A percentile compares a stretch with the other conserved stretches of the same genome.
These are phyloP conservation scores for Podospora fimiseda DNA, from an alignment of 495 filamentous ascomycete species.

Conservation along the genomic window DNA sequence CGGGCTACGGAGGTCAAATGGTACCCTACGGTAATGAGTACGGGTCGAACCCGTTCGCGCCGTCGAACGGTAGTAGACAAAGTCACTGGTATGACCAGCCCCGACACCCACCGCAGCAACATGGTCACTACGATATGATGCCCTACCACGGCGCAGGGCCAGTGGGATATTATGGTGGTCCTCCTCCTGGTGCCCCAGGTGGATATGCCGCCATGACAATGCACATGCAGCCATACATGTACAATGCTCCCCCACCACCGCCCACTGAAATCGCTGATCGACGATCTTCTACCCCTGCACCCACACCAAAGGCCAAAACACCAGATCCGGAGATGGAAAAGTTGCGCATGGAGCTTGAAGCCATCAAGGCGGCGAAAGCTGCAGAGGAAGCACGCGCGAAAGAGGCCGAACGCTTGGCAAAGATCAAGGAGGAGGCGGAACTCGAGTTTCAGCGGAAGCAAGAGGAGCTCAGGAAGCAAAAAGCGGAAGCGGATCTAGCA, in stretches of 20 bases:
- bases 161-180: constrained; percentile 8
- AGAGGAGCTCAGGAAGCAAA: constrained; percentile 32
- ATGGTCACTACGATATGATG: constrained; percentile 40
- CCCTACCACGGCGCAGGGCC: constrained; percentile 30
- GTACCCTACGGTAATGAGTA: constrained; percentile 38
- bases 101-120: constrained; percentile 17
- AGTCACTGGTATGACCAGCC: constrained; percentile 2
- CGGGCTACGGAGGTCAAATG: constrained; percentile 29
- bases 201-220: constrained; percentile 23
- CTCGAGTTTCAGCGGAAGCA: constrained; percentile 27
- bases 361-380: constrained; percentile 29
- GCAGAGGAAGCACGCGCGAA: constrained; percentile 30
- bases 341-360: constrained; percentile 33
- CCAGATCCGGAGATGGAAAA: constrained; percentile 41
- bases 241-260: constrained; percentile 38
- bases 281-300: constrained; percentile 28
- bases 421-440: constrained; percentile 28
- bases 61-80: constrained; percentile 19
- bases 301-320: constrained; percentile 27
- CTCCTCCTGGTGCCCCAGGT: constrained; percentile 15
- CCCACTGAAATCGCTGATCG: constrained; percentile 37
- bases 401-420: constrained; percentile 31
- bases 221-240: constrained; percentile 36
- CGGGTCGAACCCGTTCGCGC: constrained; percentile 37
- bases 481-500: constrained; percentile 32